Evolutionary conservation across 352 stramenopile species (phyloP), one percentile per base, ranked within the genome.

Genomic region (Phytophthora chlamydospora): DNA sequence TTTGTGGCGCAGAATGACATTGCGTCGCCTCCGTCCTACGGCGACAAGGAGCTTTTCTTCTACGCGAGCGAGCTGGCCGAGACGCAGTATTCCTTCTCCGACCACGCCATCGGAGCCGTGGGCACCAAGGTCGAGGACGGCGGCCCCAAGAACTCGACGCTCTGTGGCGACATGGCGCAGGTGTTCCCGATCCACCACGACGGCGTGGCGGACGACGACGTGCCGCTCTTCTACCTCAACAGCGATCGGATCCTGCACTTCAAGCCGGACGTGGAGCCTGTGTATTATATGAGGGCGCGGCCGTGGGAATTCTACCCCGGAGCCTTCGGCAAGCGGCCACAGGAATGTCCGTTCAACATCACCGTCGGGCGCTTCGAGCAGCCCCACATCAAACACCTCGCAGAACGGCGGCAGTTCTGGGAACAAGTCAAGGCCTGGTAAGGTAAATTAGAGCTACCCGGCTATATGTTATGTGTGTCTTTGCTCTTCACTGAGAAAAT

Each of bases 91-190:
- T 62, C 64, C 0, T 75, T 83, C 42, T 80, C 74, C 1, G 62
- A 75, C 36, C 61, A 64, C 52, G 75, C 62, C 4, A 78, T 86
- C 16, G 75, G 77, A 53, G 62, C 63, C 27, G 71, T 84, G 42
- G 79, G 76, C 34, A 61, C 39, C 0, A 75, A 84, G 9, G 14
- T 61, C 11, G 39, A 62, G n/a, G 42, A 65, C 6, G 17, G 65
- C 1, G 62, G 66, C 8, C 53, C 59, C 14, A 64, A 75, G 27
- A 71, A 78, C 14, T 66, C 52, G 11, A 68, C 66, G 6, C n/a
- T 88, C 3, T 88, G 78, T 36, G 78, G 78, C 39, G 71, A 88
- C 33, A 65, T 70, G 44, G 61, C 83, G 27, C 78, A 88, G 32
- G 75, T 74, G 36, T 82, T 76, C 45, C 78, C 76, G n/a, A 64